phyloP scores from a whole-genome alignment of 2,329 filamentous ascomycete species.

The Alternaria sp. region DNA sequence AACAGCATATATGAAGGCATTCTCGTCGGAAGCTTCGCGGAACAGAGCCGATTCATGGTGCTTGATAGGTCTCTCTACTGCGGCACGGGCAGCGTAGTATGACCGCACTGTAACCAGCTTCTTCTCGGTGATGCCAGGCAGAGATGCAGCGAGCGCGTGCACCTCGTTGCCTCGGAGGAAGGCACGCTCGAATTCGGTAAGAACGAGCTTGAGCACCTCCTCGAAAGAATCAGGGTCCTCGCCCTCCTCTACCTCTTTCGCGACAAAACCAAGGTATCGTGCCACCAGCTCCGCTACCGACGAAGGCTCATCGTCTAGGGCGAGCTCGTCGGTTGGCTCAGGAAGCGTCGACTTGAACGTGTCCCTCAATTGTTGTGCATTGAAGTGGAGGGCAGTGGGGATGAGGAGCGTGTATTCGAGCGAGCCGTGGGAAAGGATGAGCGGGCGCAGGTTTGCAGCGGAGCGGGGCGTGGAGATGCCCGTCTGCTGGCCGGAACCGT shows the following conservation, averaged over 20 bases:
- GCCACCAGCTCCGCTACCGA: conserved; percentile 92
- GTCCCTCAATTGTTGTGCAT: conserved; percentile 92
- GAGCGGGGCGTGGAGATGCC: conserved; percentile 97
- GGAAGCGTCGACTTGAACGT: conserved; percentile 86
- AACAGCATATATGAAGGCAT: conserved; percentile 88
- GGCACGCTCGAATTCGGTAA: conserved; percentile 95
- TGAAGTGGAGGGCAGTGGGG: conserved; percentile 94
- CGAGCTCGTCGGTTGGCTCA: conserved; percentile 92
- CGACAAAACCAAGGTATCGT: conserved; percentile 90
- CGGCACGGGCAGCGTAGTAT: conserved; percentile 90
- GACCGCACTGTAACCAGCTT: conserved; percentile 88
- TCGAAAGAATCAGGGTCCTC: conserved; percentile 93
- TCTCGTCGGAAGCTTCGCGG: conserved; percentile 83
- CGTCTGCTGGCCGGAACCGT: conserved; percentile 90
- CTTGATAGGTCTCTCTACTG: conserved; percentile 84
- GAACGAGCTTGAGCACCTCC: conserved; percentile 88
- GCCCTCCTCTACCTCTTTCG: conserved; percentile 86
- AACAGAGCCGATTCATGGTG: conserved; percentile 93
- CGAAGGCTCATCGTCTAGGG: conserved; percentile 98
- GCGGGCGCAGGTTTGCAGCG: conserved; percentile 87
- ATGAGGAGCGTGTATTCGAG: conserved; percentile 97
- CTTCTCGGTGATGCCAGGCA: conserved; percentile 92
- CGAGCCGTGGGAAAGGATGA: conserved; percentile 89
- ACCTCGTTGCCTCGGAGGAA: conserved; percentile 97
- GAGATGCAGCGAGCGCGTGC: conserved; percentile 82